Conservation (phyloP, 805 yeast species). For the Pichia membranifaciens region DNA sequence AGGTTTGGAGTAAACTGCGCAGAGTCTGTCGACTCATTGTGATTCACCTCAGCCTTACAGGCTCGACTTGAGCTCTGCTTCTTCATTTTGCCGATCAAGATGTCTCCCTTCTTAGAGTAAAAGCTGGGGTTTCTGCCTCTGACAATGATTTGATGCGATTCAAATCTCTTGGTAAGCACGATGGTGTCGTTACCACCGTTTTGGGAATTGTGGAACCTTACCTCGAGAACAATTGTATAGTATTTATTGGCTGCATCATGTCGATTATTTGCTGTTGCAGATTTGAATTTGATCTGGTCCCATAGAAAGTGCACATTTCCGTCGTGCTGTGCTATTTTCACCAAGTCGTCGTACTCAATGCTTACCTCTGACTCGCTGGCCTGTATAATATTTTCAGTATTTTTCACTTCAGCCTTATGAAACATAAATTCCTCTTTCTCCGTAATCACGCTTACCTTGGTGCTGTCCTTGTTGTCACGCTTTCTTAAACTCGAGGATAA, state of each 20-base stretch:
- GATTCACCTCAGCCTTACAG: too few species aligned
- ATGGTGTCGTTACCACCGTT: constrained; percentile 16
- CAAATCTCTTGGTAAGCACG: constrained; percentile 12
- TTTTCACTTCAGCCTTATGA: background rate
- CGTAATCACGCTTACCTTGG: background rate
- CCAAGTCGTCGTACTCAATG: background rate
- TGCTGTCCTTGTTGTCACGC: background rate
- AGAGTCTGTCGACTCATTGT: background rate
- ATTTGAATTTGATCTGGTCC: constrained; percentile 28
- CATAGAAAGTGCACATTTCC: constrained; percentile 16
- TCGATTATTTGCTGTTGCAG: constrained; percentile 30
- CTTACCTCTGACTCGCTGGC: background rate
- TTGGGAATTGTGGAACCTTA: background rate
- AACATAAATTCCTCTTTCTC: constrained; percentile 4
- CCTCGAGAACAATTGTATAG: constrained; percentile 18
- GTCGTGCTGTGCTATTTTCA: background rate
- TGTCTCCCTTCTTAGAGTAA: constrained; percentile 41
- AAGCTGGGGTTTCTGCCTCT: constrained; percentile 51
- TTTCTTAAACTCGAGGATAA: constrained; percentile 1
- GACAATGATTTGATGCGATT: constrained; percentile 40
- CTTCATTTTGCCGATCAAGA: constrained; percentile 29
- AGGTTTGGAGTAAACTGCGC: background rate
- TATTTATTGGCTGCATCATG: constrained; percentile 18
- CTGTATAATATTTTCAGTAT: background rate
- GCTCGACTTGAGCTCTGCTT: background rate